These are phyloP conservation scores for Nectriaceae sp. DNA, from an alignment of 2,329 filamentous ascomycete genomes.

Conservation along the genomic window DNA sequence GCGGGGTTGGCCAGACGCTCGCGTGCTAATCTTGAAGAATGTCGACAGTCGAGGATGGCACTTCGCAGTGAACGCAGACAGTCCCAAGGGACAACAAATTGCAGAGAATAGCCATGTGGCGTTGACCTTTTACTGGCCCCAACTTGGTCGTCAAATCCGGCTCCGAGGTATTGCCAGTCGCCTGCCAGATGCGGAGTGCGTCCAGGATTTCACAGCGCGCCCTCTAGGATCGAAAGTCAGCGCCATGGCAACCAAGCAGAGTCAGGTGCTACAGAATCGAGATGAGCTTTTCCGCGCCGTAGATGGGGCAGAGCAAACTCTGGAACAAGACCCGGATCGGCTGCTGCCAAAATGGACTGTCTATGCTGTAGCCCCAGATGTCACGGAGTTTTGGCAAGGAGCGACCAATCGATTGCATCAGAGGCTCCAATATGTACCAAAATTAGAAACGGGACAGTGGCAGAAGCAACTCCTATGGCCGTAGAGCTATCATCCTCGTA, in stretches of 20 bases:
- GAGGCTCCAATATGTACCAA: slow-evolving; percentile 3
- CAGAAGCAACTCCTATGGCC: slow-evolving; percentile 1
- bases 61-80: slow-evolving; percentile 10
- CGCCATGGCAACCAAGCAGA: slow-evolving; percentile 7
- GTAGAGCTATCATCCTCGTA: too few species aligned
- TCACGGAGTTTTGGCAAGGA: slow-evolving; percentile 11
- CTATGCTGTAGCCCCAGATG: slow-evolving; percentile 1
- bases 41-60: slow-evolving; percentile 11
- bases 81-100: slow-evolving; percentile 13
- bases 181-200: slow-evolving; percentile 4
- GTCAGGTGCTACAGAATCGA: background rate
- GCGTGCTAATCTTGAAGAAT: slow-evolving; percentile 13
- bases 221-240: slow-evolving; percentile 3
- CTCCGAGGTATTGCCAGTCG: slow-evolving; percentile 2
- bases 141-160: slow-evolving; percentile 10
- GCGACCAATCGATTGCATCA: slow-evolving; percentile 2
- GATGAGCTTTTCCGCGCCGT: background rate
- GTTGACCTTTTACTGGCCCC: slow-evolving; percentile 13
- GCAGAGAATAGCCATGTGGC: slow-evolving; percentile 2
- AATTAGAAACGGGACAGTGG: background rate
- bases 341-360: slow-evolving; percentile 2
- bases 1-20: slow-evolving; percentile 9
- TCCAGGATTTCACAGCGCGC: slow-evolving; percentile 6
- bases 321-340: background rate
- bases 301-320: background rate